phyloP scores from a whole-genome alignment of 768 basidiomycete species.

The Termitomyces sp. region DNA sequence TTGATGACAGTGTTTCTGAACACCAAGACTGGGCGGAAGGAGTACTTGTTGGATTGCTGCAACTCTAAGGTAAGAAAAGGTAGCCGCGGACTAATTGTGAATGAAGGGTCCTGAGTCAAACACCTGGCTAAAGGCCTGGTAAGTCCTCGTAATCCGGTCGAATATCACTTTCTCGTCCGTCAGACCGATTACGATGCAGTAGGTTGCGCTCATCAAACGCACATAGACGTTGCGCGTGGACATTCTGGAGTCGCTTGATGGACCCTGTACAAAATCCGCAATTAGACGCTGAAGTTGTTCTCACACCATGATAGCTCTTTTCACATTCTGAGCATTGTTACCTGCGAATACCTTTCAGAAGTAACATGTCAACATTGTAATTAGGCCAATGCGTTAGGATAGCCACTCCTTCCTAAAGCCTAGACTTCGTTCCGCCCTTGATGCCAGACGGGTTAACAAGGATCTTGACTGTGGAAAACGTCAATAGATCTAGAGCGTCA shows the following conservation, averaged over 20 bases:
- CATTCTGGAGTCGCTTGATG: background rate
- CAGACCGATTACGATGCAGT: background rate
- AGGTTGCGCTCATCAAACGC: background rate
- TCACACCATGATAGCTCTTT: background rate
- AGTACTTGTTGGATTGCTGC: background rate
- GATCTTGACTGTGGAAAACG: conserved; percentile 27
- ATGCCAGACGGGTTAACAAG: conserved; percentile 23
- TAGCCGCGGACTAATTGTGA: background rate
- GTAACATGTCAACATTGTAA: background rate
- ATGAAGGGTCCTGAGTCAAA: background rate
- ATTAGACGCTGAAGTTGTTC: too few species aligned
- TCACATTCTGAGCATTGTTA: background rate
- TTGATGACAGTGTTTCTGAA: background rate
- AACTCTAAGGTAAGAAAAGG: background rate
- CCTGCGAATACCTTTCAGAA: background rate
- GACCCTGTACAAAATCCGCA: background rate
- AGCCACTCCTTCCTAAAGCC: background rate
- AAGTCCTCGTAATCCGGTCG: background rate
- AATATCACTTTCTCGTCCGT: background rate
- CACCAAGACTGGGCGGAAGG: too few species aligned
- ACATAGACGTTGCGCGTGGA: background rate
- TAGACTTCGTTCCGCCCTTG: background rate
- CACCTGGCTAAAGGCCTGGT: background rate
- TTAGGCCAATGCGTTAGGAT: too few species aligned
- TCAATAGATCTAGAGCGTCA: background rate